These are phyloP conservation scores for Boletus pseudopeckii DNA, from an alignment of 768 basidiomycete genomes.

Conservation along the genomic window DNA sequence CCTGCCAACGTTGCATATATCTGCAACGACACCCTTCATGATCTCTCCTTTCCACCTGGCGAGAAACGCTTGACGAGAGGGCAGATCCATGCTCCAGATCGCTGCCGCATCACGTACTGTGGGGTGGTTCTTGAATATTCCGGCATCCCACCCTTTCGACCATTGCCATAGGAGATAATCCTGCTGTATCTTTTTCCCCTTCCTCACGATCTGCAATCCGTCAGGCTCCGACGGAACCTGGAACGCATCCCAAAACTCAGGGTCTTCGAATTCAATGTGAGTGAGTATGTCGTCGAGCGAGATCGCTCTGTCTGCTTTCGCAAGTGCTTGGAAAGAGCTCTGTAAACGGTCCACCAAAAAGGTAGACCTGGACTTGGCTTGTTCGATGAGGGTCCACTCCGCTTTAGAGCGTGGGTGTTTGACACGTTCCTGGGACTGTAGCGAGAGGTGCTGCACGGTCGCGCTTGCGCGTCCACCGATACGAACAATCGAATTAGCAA, in stretches of 20 bases:
- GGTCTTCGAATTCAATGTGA: conserved; percentile 51
- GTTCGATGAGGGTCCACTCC: conserved; percentile 44
- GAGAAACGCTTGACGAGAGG: conserved; percentile 27
- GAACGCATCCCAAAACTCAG: conserved; percentile 45
- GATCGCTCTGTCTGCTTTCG: conserved; percentile 10
- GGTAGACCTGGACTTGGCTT: conserved; percentile 27
- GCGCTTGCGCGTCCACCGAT: conserved; percentile 54
- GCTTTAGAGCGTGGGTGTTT: conserved; percentile 22
- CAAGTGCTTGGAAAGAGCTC: conserved; percentile 30
- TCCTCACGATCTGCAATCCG: conserved; percentile 45
- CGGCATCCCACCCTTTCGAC: conserved; percentile 43
- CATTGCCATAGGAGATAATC: conserved; percentile 49
- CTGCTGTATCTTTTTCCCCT: conserved; percentile 33
- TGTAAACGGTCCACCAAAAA: conserved; percentile 25
- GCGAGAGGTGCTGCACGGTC: conserved; percentile 43
- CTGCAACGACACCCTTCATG: conserved; percentile 31
- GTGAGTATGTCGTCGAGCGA: conserved; percentile 35
- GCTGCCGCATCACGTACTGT: conserved; percentile 21
- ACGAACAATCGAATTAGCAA: conserved; percentile 46
- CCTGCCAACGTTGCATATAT: conserved; percentile 33
- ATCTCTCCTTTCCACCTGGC: conserved; percentile 39
- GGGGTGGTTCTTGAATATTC: conserved; percentile 33
- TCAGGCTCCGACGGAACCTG: conserved; percentile 38
- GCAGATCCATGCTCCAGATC: conserved; percentile 39
- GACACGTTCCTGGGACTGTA: conserved; percentile 39